Base-by-base conservation (phyloP, 163 green algal genomes). In the Scenedesmus sp. region DNA sequence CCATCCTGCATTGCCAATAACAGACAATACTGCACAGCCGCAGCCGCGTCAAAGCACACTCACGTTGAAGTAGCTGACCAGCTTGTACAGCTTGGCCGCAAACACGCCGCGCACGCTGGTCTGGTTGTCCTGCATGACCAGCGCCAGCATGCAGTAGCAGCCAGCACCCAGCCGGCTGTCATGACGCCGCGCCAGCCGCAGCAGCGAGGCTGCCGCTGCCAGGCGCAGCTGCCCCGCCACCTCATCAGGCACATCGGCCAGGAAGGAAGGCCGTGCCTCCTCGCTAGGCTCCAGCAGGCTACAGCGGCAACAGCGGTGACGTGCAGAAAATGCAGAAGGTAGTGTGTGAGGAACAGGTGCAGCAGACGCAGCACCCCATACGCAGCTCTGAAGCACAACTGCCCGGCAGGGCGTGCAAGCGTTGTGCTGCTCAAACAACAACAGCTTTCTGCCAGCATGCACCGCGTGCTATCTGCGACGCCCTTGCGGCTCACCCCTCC, bases 81-180 rank as follows among this genome's bases (percentile, higher is more conserved):
- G 62, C 54, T 73, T 74, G 54, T 34, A 52, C 16, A 92, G 56
- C 91, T 94, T 94, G 12, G 79, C 73, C 1, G 82, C 76, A 73
- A 92, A 92, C 60, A 67, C 60, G 6, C 52, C 59, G 1, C 91
- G 76, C 55, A 88, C 86, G 15, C n/a, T 60, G 76, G 87, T 84
- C 20, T 82, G 5, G 1, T 76, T 86, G 73, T 95, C 94, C 92
- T 96, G 94, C 92, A 96, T 95, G 54, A 90, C 92, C 57, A 96
- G 93, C 13, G 93, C 91, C 76, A 95, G 84, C 55, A 83, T 60
- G 55, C 93, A 76, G 93, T 94, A 96, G 4, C 67, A 34, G 55
- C 83, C 59, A 12, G 88, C 23, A 3, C 57, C 23, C 12, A 96
- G 79, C 23, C 82, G 76, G 2, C 56, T 84, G 89, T 96, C 95